A percentile compares a stretch with the other conserved stretches of the same genome.
Conservation (phyloP, 169 alveolate genomes). For the Plasmodium adleri region DNA sequence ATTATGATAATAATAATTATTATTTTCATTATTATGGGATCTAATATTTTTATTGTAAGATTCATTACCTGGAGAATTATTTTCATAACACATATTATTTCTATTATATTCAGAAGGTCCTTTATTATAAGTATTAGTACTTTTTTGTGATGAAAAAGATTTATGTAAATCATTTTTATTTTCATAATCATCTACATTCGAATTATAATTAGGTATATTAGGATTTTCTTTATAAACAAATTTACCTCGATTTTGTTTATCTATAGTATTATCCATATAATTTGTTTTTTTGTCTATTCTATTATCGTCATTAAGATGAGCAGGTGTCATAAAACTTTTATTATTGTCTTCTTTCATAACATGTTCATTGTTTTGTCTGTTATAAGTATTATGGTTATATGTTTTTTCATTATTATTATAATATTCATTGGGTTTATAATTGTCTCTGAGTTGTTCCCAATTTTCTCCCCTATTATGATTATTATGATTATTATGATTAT, state of each 20-base stretch:
- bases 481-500: no score
- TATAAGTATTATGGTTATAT: no score
- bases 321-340: background rate
- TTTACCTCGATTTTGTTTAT: background rate
- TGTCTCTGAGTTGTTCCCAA: no score
- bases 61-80: slow-evolving; percentile 6
- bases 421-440: no score
- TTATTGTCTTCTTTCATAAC: background rate
- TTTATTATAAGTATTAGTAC: background rate
- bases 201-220: background rate
- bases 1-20: background rate
- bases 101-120: background rate
- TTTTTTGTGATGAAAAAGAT: background rate
- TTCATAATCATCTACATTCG: background rate
- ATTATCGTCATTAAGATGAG: background rate
- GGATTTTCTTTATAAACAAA: background rate
- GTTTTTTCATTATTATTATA: no score
- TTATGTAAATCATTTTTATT: background rate
- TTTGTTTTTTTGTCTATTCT: background rate
- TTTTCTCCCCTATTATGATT: no score
- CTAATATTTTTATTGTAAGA: slow-evolving; percentile 13
- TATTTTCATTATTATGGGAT: background rate
- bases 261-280: background rate
- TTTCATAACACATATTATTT: background rate
- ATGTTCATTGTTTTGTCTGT: background rate